Evolutionary conservation across 805 yeast genomes (phyloP).

Genomic region (Pichia insulana): DNA sequence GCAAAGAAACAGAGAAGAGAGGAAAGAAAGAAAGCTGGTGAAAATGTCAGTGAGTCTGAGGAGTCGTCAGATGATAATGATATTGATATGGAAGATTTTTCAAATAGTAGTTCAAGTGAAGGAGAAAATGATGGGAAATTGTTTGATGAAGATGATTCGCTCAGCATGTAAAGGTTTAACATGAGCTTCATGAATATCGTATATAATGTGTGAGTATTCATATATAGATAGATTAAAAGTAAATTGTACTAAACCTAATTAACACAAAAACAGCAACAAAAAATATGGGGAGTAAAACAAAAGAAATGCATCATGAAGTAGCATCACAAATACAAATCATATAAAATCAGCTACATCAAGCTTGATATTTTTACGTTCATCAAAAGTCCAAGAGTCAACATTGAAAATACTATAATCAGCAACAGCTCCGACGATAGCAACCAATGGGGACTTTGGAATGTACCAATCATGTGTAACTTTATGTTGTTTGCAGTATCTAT

Average conservation of each 20-base stretch:
- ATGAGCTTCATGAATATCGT: too few species aligned
- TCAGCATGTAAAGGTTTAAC: not conserved
- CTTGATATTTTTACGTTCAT: conserved; percentile 33
- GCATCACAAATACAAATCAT: not conserved
- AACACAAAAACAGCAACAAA: not conserved
- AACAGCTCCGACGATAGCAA: conserved; percentile 31
- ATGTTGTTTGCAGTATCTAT: conserved; percentile 32
- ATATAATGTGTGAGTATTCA: not conserved
- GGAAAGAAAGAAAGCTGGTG: conserved; percentile 29
- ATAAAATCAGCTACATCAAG: conserved; percentile 21
- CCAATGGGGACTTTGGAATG: conserved; percentile 30
- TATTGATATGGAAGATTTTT: conserved; percentile 18
- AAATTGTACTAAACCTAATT: not conserved
- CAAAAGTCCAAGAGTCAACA: conserved; percentile 34
- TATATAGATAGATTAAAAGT: not conserved
- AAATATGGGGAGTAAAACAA: not conserved
- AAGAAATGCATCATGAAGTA: not conserved
- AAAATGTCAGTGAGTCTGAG: conserved; percentile 23
- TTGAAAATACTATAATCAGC: conserved; percentile 38
- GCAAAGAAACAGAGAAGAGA: conserved; percentile 62
- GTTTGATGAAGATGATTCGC: conserved; percentile 20
- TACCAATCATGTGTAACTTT: conserved; percentile 23
- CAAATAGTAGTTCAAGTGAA: conserved; percentile 15
- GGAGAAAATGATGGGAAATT: conserved; percentile 17
- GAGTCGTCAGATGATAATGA: conserved; percentile 20